Evolutionary conservation across 495 filamentous ascomycete genomes (phyloP), one percentile per base, ranked within the genome.

Genomic region (Geoglossum glabrum): DNA sequence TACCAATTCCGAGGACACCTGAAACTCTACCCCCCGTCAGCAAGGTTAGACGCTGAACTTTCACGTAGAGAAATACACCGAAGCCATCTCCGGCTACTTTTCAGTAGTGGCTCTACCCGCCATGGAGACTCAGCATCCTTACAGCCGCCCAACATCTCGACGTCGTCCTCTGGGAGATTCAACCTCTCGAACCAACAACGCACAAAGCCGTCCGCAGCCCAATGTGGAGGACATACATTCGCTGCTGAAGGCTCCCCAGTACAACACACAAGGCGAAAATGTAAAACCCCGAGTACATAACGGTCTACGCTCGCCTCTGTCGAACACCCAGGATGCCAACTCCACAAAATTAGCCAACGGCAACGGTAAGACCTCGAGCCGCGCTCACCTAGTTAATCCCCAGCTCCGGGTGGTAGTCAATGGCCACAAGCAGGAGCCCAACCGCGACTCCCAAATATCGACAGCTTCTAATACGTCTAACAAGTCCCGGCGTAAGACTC

Each of bases 371-470:
- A 4, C 7, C 9, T n/a, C 40, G 13, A 34, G 15, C 23, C 10
- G 13, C 13, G 23, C 21, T 26, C 13, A 40, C 19, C 21, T 30
- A 3, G 57, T 19, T 23, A 75, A 78, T 49, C 72, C 76, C 3
- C 60, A 80, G 0, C 78, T 79, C 6, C 73, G 74, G 7, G 67
- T 19, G 1, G 40, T 77, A 30, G 69, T 70, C 0, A 74, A 73
- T n/a, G 77, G 82, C 9, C 67, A 74, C 10, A 69, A 71, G 36
- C 36, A 40, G 40, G 65, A 78, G 23, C 73, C 76, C 6, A 83
- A 85, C 26, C 78, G 87, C 34, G 76, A 82, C 60, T 92, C 88
- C 0, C 78, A 84, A 49, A 72, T 85, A 17, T 90, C 87, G 0
- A 81, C 80, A 3, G 70, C 74, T 0, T 88, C 85, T 0, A 77